Base-by-base conservation (phyloP, 1,284 basidiomycete genomes). In the Fomes fomentarius region DNA sequence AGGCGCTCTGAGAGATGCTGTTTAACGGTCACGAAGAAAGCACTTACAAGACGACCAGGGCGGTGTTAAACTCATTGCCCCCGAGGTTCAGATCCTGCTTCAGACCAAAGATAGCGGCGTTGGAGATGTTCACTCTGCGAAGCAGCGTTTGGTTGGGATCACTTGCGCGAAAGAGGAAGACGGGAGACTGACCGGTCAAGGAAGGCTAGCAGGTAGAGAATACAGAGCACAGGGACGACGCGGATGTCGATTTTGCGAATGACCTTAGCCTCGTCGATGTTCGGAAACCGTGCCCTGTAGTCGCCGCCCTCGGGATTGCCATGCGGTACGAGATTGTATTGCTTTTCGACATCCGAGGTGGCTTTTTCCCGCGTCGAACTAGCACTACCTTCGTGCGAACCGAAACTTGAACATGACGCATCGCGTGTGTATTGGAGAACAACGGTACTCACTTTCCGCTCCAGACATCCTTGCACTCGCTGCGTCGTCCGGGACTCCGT, bases 31-130 rank as follows among this genome's bases (percentile, higher is more conserved):
- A n/a, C n/a, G n/a, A n/a, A n/a, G n/a, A n/a, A n/a, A n/a, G n/a
- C n/a, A 59, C 68, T 54, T 51, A 69, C 69, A 70, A 71, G 15
- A 71, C 61, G 17, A 69, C 67, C 22, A 71, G 54, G 4, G 67
- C 68, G 15, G 60, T 66, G 47, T 69, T 71, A 51, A 67, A 71
- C 38, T 71, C 41, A 42, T 62, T 61, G 15, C 66, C 66, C n/a
- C 37, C 54, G 9, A 72, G 61, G 1, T 68, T 53, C n/a, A 70
- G 50, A 43, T 71, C 69, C 37, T 50, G 57, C 54, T 68, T 67
- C 33, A 72, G 51, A 17, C 68, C 66, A 42, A 66, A 70, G 6
- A 71, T 31, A 0, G 61, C 63, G 7, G 69, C 69, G 40, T 71
- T 71, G 4, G 69, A 68, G 22, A 71, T 67, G 54, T 70, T 71